These are phyloP conservation scores for Xerocomus spinulosus DNA, from an alignment of 768 basidiomycete genomes.

Conservation along the genomic window DNA sequence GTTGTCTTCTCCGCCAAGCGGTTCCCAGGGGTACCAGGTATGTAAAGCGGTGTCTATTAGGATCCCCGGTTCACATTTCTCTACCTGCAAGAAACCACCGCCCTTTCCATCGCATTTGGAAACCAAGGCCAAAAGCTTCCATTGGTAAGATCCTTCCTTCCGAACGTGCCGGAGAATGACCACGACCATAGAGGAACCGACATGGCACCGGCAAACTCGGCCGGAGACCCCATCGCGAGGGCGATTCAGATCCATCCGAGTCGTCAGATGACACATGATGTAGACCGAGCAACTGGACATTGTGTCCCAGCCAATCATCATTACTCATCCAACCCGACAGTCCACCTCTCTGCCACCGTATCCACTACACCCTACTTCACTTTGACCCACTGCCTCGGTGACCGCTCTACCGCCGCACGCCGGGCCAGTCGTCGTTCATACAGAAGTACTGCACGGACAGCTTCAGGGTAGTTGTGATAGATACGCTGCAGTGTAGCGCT, in stretches of 20 bases:
- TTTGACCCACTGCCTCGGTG: constrained; percentile 18
- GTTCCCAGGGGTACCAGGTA: constrained; percentile 92
- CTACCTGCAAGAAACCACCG: constrained; percentile 65
- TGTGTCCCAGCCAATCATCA: constrained; percentile 14
- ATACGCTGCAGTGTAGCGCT: constrained; percentile 42
- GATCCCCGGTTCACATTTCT: constrained; percentile 16
- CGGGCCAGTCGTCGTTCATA: constrained; percentile 34
- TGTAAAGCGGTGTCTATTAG: constrained; percentile 21
- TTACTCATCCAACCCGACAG: constrained; percentile 19
- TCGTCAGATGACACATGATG: constrained; percentile 56
- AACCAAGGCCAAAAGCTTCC: constrained; percentile 90
- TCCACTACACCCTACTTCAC: constrained; percentile 15
- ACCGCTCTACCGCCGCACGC: constrained; percentile 11
- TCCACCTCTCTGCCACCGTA: constrained; percentile 25
- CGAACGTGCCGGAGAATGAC: constrained; percentile 21
- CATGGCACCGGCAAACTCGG: constrained; percentile 65
- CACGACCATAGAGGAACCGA: constrained; percentile 62
- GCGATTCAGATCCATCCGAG: constrained; percentile 58
- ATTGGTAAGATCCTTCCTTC: constrained; percentile 50
- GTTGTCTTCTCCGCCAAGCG: constrained; percentile 89
- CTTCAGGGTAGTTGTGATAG: constrained; percentile 46
- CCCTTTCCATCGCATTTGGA: constrained; percentile 82
- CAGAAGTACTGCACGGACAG: constrained; percentile 31
- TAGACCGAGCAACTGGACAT: constrained; percentile 9
- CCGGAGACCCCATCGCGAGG: constrained; percentile 53